Percentiles rank a stretch among this genome's conserved stretches.
These are phyloP conservation scores for Apiotrichum akiyoshidainum DNA, from an alignment of 1,284 basidiomycete genomes.

Conservation along the genomic window DNA sequence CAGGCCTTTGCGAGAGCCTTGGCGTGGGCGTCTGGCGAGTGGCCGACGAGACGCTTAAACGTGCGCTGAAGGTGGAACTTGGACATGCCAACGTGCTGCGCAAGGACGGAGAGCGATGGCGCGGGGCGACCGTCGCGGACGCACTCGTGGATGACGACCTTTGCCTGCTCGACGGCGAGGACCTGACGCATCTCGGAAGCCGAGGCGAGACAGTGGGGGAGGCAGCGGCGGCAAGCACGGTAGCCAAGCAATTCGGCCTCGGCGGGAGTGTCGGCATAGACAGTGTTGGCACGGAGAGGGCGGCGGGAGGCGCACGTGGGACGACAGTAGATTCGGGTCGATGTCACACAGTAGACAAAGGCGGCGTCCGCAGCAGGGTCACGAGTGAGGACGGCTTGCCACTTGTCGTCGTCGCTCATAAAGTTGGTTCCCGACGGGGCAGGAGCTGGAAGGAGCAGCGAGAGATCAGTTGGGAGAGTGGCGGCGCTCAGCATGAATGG, in stretches of 20 bases:
- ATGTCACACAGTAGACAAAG: constrained; percentile 12
- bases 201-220: constrained; percentile 10
- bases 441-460: not conserved
- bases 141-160: constrained; percentile 7
- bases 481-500: not conserved
- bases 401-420: constrained; percentile 7
- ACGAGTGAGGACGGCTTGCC: constrained; percentile 8
- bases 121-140: constrained; percentile 6
- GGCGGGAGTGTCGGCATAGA: constrained; percentile 2
- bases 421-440: not conserved
- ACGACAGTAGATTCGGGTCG: constrained; percentile 12
- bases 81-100: constrained; percentile 6
- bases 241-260: constrained; percentile 6
- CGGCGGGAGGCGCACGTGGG: constrained; percentile 9
- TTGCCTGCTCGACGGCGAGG: constrained; percentile 7
- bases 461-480: not conserved
- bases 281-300: constrained; percentile 3
- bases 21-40: constrained; percentile 6
- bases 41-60: constrained; percentile 10
- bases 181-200: constrained; percentile 8
- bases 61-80: constrained; percentile 14
- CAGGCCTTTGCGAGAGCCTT: constrained; percentile 7
- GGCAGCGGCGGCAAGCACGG: constrained; percentile 11
- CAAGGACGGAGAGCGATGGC: constrained; percentile 1
- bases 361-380: constrained; percentile 7